Evolutionary conservation across 352 stramenopile genomes (phyloP), one percentile per base, ranked within the genome.

Genomic region (Saprolegnia diclina): DNA sequence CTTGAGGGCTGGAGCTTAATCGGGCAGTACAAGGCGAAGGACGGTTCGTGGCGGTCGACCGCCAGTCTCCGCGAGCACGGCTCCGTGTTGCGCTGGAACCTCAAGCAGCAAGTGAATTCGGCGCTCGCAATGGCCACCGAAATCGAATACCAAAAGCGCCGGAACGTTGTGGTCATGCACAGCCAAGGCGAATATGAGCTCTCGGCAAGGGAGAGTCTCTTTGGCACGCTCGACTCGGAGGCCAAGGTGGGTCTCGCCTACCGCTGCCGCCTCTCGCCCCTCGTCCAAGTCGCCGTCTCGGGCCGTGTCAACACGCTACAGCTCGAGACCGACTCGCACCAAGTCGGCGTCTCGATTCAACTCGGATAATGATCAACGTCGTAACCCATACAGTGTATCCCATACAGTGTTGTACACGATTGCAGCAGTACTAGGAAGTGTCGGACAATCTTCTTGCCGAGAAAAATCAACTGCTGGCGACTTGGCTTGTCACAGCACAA

Each of bases 291-390:
- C 7, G 63, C 63, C 21, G n/a, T 69, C 5, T 69, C 63, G 11
- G 63, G 63, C 7, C 63, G 63, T 29, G 63, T 69, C 14, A 69
- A 62, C 53, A 44, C 54, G 32, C 45, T 59, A 6, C 63, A 69
- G 37, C 63, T 69, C 19, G 63, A 69, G 46, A 69, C 63, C 1
- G 63, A 69, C 22, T 69, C 63, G 44, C 63, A 69, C 38, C 63
- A 69, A 69, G 63, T 69, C 5, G 63, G 63, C 29, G n/a, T 69
- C 7, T 61, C 63, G 24, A 61, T 69, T 62, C 63, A 69, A 53
- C 53, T 69, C 29, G 63, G 63, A 37, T 69, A 46, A 69, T 3
- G 5, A 35, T 5, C n/a, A n/a, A n/a, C n/a, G n/a, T n/a, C n/a
- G n/a, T n/a, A n/a, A n/a, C n/a, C n/a, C n/a, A n/a, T n/a, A n/a